Evolutionary conservation across 345 rosid species (phyloP), one percentile per base, ranked within the genome.

Genomic region (Linum trigynum): DNA sequence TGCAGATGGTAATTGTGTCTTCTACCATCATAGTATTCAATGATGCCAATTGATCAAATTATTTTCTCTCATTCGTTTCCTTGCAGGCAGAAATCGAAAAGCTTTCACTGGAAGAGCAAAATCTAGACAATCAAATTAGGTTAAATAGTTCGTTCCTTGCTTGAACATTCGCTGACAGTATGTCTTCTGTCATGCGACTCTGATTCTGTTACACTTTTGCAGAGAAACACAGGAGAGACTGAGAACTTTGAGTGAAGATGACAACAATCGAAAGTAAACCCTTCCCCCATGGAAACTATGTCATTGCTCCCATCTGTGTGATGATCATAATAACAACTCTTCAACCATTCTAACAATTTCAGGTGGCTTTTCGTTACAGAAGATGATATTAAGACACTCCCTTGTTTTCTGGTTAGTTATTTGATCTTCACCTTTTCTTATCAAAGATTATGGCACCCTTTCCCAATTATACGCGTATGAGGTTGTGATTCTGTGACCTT

Each of bases 321-420:
- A 36, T 55, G 43, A 65, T 39, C 65, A 50, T 61, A 58, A 60
- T 68, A 39, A 64, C 50, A 62, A 14, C n/a, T 7, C 36, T 41
- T 10, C 65, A 37, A 56, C 36, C 64, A 23, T 61, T 14, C 71
- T 65, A 17, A 74, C 66, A 69, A 64, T 77, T 75, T 60, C 81
- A 92, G 99, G 85, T 86, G 83, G 90, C 99, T 94, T 76, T 94
- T 84, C 75, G 91, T 85, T 65, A 84, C 86, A 15, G 95, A 90
- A 77, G 99, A 94, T 68, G 97, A 94, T 69, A 86, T 94, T 75
- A 94, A 88, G 81, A 75, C 65, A 67, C 59, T 85, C 51, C 97
- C 90, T 2, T 84, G 92, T 70, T 85, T 94, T 75, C 86, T 79
- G 86, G 96, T 86, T 57, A 55, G 78, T 69, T 59, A 66, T 39